These are phyloP conservation scores for Stagonosporopsis tanaceti DNA, from an alignment of 2,329 filamentous ascomycete genomes.

Conservation along the genomic window DNA sequence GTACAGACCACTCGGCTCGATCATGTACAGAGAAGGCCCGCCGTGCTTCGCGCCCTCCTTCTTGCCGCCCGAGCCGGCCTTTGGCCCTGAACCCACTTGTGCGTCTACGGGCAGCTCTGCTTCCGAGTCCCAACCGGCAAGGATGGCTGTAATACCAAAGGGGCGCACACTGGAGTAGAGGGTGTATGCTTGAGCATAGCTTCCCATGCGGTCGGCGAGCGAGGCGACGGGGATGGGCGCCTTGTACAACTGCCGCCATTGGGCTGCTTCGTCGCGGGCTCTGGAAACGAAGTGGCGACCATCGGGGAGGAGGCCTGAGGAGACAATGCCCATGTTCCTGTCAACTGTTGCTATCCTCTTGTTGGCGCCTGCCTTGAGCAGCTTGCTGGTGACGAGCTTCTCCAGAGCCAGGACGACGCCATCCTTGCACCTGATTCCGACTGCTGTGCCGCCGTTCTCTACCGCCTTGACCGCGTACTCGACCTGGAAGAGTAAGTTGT, in stretches of 20 bases:
- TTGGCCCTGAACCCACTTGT: constrained; percentile 84
- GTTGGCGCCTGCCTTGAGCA: constrained; percentile 93
- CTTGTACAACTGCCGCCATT: constrained; percentile 94
- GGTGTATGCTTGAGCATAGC: constrained; percentile 96
- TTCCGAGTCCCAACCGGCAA: constrained; percentile 93
- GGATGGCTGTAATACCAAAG: constrained; percentile 93
- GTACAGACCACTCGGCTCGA: constrained; percentile 95
- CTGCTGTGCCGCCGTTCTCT: constrained; percentile 94
- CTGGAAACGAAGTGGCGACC: constrained; percentile 94
- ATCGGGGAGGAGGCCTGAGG: constrained; percentile 92
- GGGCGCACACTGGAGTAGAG: constrained; percentile 96
- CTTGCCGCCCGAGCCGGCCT: constrained; percentile 83
- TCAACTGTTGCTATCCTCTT: constrained; percentile 97
- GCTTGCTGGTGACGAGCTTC: constrained; percentile 94
- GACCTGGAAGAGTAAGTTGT: constrained; percentile 57
- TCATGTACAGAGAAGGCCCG: constrained; percentile 96
- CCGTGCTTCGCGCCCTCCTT: constrained; percentile 77
- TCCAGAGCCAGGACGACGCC: constrained; percentile 95
- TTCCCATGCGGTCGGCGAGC: constrained; percentile 90
- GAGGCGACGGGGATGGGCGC: constrained; percentile 88
- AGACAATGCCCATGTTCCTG: constrained; percentile 90
- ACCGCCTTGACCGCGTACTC: constrained; percentile 99
- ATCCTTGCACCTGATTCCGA: constrained; percentile 97
- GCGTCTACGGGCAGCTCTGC: constrained; percentile 86
- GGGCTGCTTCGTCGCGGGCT: constrained; percentile 89